phyloP scores from a whole-genome alignment of 768 basidiomycete species.

The Macrolepiota albuminosa region DNA sequence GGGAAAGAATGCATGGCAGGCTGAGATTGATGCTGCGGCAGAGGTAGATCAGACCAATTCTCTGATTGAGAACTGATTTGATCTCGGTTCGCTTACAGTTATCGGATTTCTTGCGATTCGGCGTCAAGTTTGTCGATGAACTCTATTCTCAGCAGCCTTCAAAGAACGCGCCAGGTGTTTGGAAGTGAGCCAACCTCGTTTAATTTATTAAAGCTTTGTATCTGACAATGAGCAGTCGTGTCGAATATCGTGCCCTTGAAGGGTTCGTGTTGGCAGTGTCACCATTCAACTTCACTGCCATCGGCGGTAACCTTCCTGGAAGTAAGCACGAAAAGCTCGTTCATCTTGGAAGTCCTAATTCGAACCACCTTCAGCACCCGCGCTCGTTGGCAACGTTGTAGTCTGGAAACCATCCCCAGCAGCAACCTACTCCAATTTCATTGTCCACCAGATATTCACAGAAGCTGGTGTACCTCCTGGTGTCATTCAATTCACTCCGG shows the following conservation, averaged over 20 bases:
- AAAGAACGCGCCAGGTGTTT: conserved; percentile 79
- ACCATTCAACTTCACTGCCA: conserved; percentile 98
- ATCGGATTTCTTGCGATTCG: conserved; percentile 92
- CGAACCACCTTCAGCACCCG: conserved; percentile 54
- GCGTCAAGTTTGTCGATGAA: conserved; percentile 95
- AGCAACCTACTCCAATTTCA: conserved; percentile 93
- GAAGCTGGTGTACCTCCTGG: conserved; percentile 94
- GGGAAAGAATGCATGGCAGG: conserved; percentile 99
- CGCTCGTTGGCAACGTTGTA: conserved; percentile 90
- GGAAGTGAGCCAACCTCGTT: conserved; percentile 69
- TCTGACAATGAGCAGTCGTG: conserved; percentile 52
- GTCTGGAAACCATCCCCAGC: conserved; percentile 98
- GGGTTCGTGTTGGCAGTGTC: conserved; percentile 98
- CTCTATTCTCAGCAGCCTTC: conserved; percentile 88
- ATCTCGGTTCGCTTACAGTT: conserved; percentile 40
- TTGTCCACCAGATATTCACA: conserved; percentile 83
- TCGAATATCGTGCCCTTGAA: conserved; percentile 96
- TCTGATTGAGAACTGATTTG: not conserved
- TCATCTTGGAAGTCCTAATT: conserved; percentile 1
- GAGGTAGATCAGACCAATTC: conserved; percentile 44
- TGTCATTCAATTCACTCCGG: conserved; percentile 97
- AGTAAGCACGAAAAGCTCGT: conserved; percentile 13
- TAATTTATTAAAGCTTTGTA: conserved; percentile 1
- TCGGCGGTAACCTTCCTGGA: conserved; percentile 91
- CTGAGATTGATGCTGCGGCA: conserved; percentile 98